Evolutionary conservation across 257 asterid species (phyloP).

Genomic region (Thymus mandschuricus): DNA sequence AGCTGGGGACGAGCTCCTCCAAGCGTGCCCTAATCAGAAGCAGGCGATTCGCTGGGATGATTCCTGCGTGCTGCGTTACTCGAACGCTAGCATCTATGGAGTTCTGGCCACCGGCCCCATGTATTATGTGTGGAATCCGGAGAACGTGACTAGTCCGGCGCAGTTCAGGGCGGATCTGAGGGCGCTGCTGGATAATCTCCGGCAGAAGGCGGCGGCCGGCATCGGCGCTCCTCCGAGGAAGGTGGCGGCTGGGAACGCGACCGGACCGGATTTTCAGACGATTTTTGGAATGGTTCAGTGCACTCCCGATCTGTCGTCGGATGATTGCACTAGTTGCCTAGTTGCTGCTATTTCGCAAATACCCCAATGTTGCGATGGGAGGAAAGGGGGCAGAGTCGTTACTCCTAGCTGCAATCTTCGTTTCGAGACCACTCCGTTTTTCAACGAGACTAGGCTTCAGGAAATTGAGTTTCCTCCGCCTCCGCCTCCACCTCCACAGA

Average conservation of each 20-base stretch:
- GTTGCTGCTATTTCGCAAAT: constrained; percentile 4
- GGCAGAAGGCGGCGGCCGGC: constrained; percentile 33
- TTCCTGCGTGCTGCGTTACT: constrained; percentile 40
- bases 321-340: constrained; percentile 34
- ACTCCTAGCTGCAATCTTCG: constrained; percentile 41
- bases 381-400: constrained; percentile 27
- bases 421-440: constrained; percentile 24
- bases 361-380: background rate
- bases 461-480: background rate
- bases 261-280: constrained; percentile 20
- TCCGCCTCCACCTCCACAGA: background rate
- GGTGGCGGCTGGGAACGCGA: constrained; percentile 31
- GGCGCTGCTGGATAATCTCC: constrained; percentile 23
- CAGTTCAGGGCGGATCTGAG: constrained; percentile 15
- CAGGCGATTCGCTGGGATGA: constrained; percentile 34
- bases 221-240: constrained; percentile 36
- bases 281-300: constrained; percentile 38
- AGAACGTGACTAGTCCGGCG: constrained; percentile 3
- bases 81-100: constrained; percentile 34
- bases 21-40: constrained; percentile 34
- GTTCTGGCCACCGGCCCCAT: background rate
- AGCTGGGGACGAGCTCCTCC: background rate
- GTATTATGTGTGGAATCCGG: background rate
- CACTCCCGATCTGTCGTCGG: constrained; percentile 39
- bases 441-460: constrained; percentile 30